phyloP scores from a whole-genome alignment of 75 land plant species.

The Pinus albicaulis region DNA sequence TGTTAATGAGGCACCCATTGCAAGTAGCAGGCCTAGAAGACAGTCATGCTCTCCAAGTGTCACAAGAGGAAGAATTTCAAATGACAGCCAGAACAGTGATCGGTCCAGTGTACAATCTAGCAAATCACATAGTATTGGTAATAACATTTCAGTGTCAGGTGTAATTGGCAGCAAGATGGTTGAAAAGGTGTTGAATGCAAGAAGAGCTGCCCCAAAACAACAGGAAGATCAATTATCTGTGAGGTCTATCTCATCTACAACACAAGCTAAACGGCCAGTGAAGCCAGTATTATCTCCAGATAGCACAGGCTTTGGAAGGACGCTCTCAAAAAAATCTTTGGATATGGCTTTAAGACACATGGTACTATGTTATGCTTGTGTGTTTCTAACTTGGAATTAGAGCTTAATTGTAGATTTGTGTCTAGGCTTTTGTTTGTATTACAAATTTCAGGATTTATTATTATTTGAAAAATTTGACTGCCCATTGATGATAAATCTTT shows the following conservation, averaged over 20 bases:
- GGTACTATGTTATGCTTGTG: slow-evolving; percentile 30
- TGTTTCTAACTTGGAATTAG: slow-evolving; percentile 1
- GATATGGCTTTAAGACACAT: slow-evolving; percentile 89
- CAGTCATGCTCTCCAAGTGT: slow-evolving; percentile 64
- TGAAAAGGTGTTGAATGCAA: slow-evolving; percentile 26
- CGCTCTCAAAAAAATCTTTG: slow-evolving; percentile 67
- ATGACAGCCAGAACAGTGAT: slow-evolving; percentile 24
- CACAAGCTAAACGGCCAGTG: slow-evolving; percentile 11
- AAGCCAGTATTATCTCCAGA: slow-evolving; percentile 42
- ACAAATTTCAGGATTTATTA: neutral
- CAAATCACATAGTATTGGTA: slow-evolving; percentile 13
- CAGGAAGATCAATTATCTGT: slow-evolving; percentile 35
- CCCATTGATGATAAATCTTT: slow-evolving; percentile 34
- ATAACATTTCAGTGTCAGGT: slow-evolving; percentile 37
- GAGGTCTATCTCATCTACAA: slow-evolving; percentile 4
- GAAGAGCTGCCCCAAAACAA: slow-evolving; percentile 39
- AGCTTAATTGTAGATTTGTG: neutral
- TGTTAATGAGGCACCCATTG: no score
- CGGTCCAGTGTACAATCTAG: slow-evolving; percentile 11
- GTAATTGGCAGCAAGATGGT: slow-evolving; percentile 11
- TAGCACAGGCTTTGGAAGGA: slow-evolving; percentile 73
- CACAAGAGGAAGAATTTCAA: slow-evolving; percentile 45
- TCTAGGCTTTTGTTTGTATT: neutral
- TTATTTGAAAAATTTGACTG: neutral
- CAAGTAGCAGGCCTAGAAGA: slow-evolving; percentile 29